Percentiles rank a stretch among this genome's conserved stretches.
These are phyloP conservation scores for Backusella macrospora DNA, from an alignment of 192 early-diverging fungal genomes.

Conservation along the genomic window DNA sequence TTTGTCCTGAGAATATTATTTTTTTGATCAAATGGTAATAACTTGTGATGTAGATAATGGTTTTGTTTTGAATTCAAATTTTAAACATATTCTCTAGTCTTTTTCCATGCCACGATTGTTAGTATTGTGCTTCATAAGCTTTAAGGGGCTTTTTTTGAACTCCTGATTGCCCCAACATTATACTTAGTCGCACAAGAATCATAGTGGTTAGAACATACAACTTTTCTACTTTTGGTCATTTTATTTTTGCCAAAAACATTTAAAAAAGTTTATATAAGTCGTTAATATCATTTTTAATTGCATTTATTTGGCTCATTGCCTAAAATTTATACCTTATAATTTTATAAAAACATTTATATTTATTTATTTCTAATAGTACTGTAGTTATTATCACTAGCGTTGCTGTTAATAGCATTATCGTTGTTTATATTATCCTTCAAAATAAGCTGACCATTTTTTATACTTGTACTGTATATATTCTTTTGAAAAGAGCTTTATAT, in stretches of 20 bases:
- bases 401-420: too few relatives aligned
- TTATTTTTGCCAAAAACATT: conserved; percentile 2
- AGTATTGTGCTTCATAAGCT: background rate
- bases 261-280: background rate
- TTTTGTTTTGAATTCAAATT: background rate
- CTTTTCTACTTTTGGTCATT: background rate
- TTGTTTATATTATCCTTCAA: too few relatives aligned
- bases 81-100: background rate
- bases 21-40: background rate
- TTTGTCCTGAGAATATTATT: background rate
- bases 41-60: background rate
- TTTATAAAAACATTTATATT: too few relatives aligned
- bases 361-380: too few relatives aligned
- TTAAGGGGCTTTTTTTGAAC: too few relatives aligned
- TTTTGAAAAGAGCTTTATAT: too few relatives aligned
- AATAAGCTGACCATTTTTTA: too few relatives aligned
- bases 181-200: background rate
- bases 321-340: too few relatives aligned
- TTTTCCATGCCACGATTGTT: background rate
- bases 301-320: too few relatives aligned
- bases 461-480: too few relatives aligned
- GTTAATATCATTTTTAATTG: background rate
- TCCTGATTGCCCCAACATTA: background rate
- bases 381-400: too few relatives aligned
- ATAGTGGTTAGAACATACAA: background rate